Conservation (phyloP, 2,329 filamentous ascomycete genomes). For the Talaromyces sp. region DNA sequence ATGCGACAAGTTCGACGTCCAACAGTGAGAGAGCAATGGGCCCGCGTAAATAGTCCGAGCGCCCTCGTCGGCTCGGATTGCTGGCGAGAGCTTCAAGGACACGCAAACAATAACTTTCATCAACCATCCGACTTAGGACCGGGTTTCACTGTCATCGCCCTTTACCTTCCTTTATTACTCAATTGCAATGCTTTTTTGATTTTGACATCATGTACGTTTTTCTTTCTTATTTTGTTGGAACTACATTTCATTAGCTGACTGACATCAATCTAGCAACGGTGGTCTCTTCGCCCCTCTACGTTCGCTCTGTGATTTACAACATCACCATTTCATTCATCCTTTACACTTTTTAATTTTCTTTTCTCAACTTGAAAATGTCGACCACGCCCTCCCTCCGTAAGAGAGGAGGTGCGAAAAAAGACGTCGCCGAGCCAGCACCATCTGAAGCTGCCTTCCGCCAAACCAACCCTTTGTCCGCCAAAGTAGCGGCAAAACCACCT, state of each 20-base stretch:
- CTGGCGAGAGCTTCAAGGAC: slow-evolving; percentile 11
- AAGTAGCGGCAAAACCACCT: slow-evolving; percentile 24
- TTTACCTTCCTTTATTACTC: slow-evolving; percentile 1
- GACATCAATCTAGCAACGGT: slow-evolving; percentile 13
- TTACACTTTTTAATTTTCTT: neutral
- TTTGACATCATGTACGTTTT: slow-evolving; percentile 2
- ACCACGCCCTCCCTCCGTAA: slow-evolving; percentile 37
- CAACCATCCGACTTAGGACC: neutral
- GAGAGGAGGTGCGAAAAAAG: slow-evolving; percentile 39
- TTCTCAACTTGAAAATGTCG: slow-evolving; percentile 19
- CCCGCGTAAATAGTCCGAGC: neutral
- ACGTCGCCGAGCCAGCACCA: slow-evolving; percentile 23
- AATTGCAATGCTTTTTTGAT: slow-evolving; percentile 13
- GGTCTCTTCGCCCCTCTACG: slow-evolving; percentile 18
- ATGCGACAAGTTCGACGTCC: no score
- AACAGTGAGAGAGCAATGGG: neutral
- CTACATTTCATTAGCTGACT: neutral
- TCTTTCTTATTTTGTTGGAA: neutral
- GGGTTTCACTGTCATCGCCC: neutral
- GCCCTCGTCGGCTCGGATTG: neutral
- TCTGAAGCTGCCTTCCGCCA: slow-evolving; percentile 25
- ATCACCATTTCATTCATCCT: slow-evolving; percentile 7
- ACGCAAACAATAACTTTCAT: slow-evolving; percentile 8
- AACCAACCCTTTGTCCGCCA: slow-evolving; percentile 22
- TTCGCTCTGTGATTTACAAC: slow-evolving; percentile 12